Evolutionary conservation across 148 eudicot genomes (phyloP).

Genomic region (Camellia lanceoleosa): DNA sequence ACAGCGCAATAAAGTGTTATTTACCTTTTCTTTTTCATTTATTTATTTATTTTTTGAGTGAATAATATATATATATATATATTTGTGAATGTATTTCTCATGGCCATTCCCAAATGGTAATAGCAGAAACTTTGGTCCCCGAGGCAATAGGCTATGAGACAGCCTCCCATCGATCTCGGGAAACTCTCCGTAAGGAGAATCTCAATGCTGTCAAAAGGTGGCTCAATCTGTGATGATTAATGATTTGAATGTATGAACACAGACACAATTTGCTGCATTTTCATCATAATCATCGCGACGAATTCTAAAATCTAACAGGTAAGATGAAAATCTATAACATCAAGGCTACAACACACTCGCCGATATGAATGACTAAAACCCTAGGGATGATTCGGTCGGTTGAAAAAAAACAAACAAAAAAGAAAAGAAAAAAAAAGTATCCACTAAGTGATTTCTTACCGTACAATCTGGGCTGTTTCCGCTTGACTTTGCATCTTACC

Average conservation of each 20-base stretch:
- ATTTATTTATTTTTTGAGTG: no score
- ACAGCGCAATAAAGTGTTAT: no score
- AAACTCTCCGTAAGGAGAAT: slow-evolving; percentile 3
- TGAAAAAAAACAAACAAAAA: not conserved
- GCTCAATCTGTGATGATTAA: slow-evolving; percentile 31
- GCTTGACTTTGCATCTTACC: no score
- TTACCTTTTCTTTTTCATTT: no score
- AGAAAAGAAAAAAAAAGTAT: no score
- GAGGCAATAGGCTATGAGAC: slow-evolving; percentile 51
- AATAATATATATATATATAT: no score
- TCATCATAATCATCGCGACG: not conserved
- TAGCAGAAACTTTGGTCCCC: slow-evolving; percentile 39
- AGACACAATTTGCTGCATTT: slow-evolving; percentile 20
- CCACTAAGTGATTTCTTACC: no score
- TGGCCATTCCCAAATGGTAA: slow-evolving; percentile 48
- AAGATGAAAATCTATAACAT: not conserved
- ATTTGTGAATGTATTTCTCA: slow-evolving; percentile 40
- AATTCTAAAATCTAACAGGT: not conserved
- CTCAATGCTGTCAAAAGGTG: slow-evolving; percentile 19
- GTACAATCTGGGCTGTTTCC: no score
- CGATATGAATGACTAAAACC: no score
- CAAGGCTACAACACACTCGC: not conserved
- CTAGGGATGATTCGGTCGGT: not conserved
- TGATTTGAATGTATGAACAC: slow-evolving; percentile 28
- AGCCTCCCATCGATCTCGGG: slow-evolving; percentile 21